Evolutionary conservation across 768 basidiomycete species (phyloP).

Genomic region (Gymnopilus dilepis): DNA sequence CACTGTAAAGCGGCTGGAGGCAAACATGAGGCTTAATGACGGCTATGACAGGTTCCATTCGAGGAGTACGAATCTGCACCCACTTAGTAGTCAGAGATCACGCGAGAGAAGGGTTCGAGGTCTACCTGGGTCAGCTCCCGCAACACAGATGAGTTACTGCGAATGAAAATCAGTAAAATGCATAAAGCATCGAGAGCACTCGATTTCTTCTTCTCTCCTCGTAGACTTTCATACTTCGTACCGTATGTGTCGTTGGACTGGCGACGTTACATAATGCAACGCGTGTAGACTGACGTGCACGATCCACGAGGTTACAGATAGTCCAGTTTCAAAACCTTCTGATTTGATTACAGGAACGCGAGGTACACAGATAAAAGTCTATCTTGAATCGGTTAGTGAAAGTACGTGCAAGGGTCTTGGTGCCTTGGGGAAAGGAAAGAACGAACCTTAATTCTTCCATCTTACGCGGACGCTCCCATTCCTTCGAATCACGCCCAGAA

Average conservation of each 20-base stretch:
- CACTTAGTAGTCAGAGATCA: too few species aligned
- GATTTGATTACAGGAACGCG: conserved; percentile 8
- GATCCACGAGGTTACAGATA: conserved; percentile 24
- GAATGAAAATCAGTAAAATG: not conserved
- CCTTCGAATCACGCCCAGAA: not conserved
- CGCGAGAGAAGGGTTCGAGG: too few species aligned
- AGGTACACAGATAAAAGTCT: conserved; percentile 4
- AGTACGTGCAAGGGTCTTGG: not conserved
- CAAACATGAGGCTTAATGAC: conserved; percentile 24
- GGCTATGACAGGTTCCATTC: conserved; percentile 21
- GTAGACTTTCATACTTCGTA: conserved; percentile 8
- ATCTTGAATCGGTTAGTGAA: conserved; percentile 6
- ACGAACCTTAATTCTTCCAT: not conserved
- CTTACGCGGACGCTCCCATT: not conserved
- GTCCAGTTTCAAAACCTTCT: not conserved
- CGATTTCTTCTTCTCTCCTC: not conserved
- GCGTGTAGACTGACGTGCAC: conserved; percentile 15
- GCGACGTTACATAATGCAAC: conserved; percentile 22
- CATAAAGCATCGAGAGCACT: not conserved
- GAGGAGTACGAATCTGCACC: not conserved
- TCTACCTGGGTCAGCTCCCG: too few species aligned
- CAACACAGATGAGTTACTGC: too few species aligned
- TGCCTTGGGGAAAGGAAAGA: not conserved
- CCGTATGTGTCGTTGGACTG: too few species aligned
- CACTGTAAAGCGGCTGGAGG: conserved; percentile 12